These are phyloP conservation scores for Anethum foeniculum DNA, from an alignment of 140 eudicot species.

Conservation along the genomic window DNA sequence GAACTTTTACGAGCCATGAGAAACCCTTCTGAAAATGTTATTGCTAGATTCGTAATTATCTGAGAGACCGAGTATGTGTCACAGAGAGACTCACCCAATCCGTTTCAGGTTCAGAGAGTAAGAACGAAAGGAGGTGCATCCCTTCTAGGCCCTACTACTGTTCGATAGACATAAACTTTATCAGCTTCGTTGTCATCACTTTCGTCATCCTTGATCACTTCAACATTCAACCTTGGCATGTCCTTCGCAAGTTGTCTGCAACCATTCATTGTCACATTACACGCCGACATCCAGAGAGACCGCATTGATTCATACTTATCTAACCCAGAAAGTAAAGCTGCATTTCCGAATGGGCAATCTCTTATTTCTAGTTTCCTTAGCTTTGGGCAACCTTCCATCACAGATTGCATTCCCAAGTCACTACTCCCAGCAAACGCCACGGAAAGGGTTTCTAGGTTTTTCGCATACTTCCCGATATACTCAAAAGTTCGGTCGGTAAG, in stretches of 20 bases:
- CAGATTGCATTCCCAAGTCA: slow-evolving; percentile 56
- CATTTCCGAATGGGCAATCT: slow-evolving; percentile 74
- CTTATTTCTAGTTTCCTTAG: slow-evolving; percentile 62
- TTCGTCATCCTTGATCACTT: slow-evolving; percentile 58
- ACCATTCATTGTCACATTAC: slow-evolving; percentile 47
- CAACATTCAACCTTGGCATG: slow-evolving; percentile 67
- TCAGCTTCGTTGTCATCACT: slow-evolving; percentile 34
- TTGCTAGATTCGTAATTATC: background rate
- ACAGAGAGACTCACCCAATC: background rate
- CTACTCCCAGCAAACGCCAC: slow-evolving; percentile 67
- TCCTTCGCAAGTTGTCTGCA: slow-evolving; percentile 45
- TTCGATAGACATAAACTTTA: slow-evolving; percentile 70
- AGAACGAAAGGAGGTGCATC: slow-evolving; percentile 71
- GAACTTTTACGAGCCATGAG: background rate
- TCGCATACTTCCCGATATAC: slow-evolving; percentile 71
- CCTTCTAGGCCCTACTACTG: slow-evolving; percentile 66
- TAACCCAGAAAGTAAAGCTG: slow-evolving; percentile 50
- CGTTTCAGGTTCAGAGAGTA: slow-evolving; percentile 26
- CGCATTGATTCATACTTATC: slow-evolving; percentile 57
- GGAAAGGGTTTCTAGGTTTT: slow-evolving; percentile 23
- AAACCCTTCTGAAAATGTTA: background rate
- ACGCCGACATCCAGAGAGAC: slow-evolving; percentile 25
- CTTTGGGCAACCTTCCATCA: slow-evolving; percentile 56
- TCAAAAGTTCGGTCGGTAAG: slow-evolving; percentile 61
- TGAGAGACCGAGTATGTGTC: background rate